Percentiles rank a stretch among this genome's conserved stretches.
These are phyloP conservation scores for Alternaria solani DNA, from an alignment of 2,329 filamentous ascomycete species.

Conservation along the genomic window DNA sequence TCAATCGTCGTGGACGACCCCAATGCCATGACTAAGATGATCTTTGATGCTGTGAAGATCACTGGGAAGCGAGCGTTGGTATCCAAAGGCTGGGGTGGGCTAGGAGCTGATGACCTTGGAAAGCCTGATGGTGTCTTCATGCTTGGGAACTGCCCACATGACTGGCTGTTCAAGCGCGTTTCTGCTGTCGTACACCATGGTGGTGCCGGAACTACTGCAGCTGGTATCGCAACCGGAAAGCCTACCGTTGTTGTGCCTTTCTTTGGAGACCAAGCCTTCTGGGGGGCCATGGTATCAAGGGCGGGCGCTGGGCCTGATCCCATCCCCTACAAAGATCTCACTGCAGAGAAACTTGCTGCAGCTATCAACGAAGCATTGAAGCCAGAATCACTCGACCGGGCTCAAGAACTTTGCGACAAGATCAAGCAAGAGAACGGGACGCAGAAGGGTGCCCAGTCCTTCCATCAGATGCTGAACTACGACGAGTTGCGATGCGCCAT, in stretches of 20 bases:
- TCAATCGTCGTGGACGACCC: slow-evolving; percentile 55
- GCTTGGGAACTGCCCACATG: slow-evolving; percentile 85
- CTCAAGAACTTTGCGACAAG: slow-evolving; percentile 48
- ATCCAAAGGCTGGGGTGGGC: slow-evolving; percentile 87
- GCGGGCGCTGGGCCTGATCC: slow-evolving; percentile 53
- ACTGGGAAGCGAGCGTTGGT: slow-evolving; percentile 80
- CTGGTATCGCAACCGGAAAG: slow-evolving; percentile 80
- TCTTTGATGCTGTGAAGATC: slow-evolving; percentile 55
- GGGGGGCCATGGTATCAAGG: slow-evolving; percentile 53
- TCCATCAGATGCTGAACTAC: slow-evolving; percentile 50
- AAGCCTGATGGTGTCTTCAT: slow-evolving; percentile 82
- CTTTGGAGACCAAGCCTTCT: slow-evolving; percentile 60
- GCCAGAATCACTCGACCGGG: slow-evolving; percentile 47
- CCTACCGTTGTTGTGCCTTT: slow-evolving; percentile 87
- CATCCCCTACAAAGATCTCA: slow-evolving; percentile 51
- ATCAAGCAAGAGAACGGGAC: slow-evolving; percentile 50
- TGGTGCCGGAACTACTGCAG: slow-evolving; percentile 86
- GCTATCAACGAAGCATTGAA: slow-evolving; percentile 50
- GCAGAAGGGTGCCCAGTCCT: slow-evolving; percentile 49
- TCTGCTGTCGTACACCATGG: slow-evolving; percentile 87
- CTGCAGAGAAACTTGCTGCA: slow-evolving; percentile 49
- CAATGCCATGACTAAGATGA: slow-evolving; percentile 52
- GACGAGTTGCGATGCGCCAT: slow-evolving; percentile 50
- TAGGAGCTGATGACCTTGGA: slow-evolving; percentile 71
- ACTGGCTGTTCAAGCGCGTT: slow-evolving; percentile 86